A percentile compares a stretch with the other conserved stretches of the same genome.
Evolutionary conservation across 139 green algal genomes (phyloP).

Genomic region (Astrephomene gubernaculifera): DNA sequence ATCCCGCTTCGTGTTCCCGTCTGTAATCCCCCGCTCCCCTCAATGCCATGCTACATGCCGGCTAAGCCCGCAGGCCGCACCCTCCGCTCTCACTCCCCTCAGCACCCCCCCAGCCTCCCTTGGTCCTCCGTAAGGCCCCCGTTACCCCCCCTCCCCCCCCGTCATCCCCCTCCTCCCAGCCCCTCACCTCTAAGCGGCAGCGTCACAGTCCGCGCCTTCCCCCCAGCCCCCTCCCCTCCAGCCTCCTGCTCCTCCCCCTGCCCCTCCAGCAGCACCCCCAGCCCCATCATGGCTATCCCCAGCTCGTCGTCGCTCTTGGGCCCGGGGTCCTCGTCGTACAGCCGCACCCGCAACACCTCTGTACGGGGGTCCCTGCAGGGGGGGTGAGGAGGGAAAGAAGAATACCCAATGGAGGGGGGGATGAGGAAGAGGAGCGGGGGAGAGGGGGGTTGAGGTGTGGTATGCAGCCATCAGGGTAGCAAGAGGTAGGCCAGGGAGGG

Average conservation of each 20-base stretch:
- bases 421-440: not conserved
- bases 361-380: slow-evolving; percentile 15
- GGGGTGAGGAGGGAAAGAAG: not conserved
- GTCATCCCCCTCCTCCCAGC: not conserved
- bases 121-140: too few species aligned
- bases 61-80: too few species aligned
- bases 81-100: too few species aligned
- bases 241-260: slow-evolving; percentile 15
- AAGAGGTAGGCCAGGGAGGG: too few species aligned
- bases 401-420: not conserved
- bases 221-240: too few species aligned
- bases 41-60: too few species aligned
- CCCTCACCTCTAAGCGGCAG: slow-evolving; percentile 58
- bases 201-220: slow-evolving; percentile 19
- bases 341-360: slow-evolving; percentile 51
- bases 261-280: slow-evolving; percentile 37
- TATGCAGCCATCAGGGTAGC: too few species aligned
- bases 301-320: slow-evolving; percentile 68
- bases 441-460: too few species aligned
- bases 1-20: too few species aligned
- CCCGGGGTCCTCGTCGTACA: slow-evolving; percentile 66
- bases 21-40: too few species aligned
- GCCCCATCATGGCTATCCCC: slow-evolving; percentile 50
- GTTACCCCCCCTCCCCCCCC: not conserved
- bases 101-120: too few species aligned